These are phyloP conservation scores for Saccharomycopsis sp. DNA, from an alignment of 805 yeast species.

Conservation along the genomic window DNA sequence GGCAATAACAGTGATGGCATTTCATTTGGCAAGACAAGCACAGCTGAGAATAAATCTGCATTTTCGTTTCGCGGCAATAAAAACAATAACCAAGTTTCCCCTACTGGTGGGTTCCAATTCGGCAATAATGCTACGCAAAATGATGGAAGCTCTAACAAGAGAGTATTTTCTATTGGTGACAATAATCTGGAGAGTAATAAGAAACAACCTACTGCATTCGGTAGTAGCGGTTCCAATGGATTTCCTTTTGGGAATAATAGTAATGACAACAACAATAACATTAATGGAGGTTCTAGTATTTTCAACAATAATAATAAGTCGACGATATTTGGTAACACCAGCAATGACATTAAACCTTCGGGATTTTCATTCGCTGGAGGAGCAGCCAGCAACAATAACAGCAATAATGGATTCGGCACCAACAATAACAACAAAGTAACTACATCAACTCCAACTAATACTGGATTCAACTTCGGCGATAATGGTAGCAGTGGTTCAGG, in stretches of 20 bases:
- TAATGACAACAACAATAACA: background rate
- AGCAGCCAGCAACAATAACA: background rate
- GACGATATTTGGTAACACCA: background rate
- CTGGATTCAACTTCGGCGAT: too few relatives aligned
- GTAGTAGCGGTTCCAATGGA: too few relatives aligned
- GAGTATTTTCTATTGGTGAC: too few relatives aligned
- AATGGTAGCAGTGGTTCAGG: background rate
- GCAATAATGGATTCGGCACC: background rate
- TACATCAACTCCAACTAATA: too few relatives aligned
- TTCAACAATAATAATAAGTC: background rate
- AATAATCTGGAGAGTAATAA: too few relatives aligned
- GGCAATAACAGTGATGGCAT: too few relatives aligned
- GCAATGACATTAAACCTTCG: background rate
- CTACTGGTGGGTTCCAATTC: too few relatives aligned
- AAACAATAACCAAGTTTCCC: too few relatives aligned
- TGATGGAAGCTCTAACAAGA: too few relatives aligned
- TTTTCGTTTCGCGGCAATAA: slow-evolving; percentile 2
- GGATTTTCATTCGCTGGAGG: slow-evolving; percentile 2
- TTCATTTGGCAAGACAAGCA: background rate
- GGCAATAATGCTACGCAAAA: too few relatives aligned
- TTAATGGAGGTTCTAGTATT: slow-evolving; percentile 2
- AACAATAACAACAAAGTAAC: too few relatives aligned
- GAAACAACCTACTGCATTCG: too few relatives aligned
- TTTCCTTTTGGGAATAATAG: background rate
- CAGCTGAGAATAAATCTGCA: background rate